Conservation (phyloP, 768 basidiomycete genomes). For the Lactarius akahatsu region DNA sequence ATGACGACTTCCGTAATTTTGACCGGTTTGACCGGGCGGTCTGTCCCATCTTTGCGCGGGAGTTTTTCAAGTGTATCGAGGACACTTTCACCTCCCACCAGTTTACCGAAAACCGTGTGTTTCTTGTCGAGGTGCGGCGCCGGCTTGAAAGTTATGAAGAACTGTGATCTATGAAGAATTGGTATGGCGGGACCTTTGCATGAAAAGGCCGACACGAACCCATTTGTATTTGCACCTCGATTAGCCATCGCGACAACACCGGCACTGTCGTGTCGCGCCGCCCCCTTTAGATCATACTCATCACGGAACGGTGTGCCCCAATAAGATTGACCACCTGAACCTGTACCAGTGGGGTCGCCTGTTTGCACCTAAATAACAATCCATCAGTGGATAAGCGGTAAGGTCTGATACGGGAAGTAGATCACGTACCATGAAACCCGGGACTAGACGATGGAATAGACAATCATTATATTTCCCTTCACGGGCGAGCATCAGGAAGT, state of each 20-base stretch:
- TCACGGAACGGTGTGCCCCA: conserved; percentile 98
- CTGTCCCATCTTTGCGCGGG: conserved; percentile 79
- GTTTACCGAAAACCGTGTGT: conserved; percentile 95
- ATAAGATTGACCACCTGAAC: conserved; percentile 85
- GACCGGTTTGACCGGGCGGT: conserved; percentile 82
- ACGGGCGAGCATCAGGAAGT: conserved; percentile 91
- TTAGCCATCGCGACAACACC: conserved; percentile 96
- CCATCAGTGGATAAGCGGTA: conserved; percentile 19
- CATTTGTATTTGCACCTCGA: conserved; percentile 87
- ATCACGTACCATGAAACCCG: conserved; percentile 83
- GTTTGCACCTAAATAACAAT: conserved; percentile 74
- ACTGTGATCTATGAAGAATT: conserved; percentile 67
- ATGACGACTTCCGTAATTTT: conserved; percentile 84
- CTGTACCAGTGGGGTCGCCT: conserved; percentile 96
- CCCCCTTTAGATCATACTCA: conserved; percentile 85
- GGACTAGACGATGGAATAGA: conserved; percentile 89
- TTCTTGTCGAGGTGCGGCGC: conserved; percentile 88
- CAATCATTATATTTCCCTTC: conserved; percentile 88
- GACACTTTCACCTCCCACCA: conserved; percentile 94
- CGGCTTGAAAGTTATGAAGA: conserved; percentile 85
- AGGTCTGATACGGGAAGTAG: conserved; percentile 13
- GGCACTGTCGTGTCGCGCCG: conserved; percentile 81
- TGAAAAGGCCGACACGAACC: conserved; percentile 42
- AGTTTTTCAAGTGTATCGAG: conserved; percentile 80
- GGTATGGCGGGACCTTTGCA: conserved; percentile 12